Evolutionary conservation across 331 rosid genomes (phyloP).

Genomic region (Saraca asoca): DNA sequence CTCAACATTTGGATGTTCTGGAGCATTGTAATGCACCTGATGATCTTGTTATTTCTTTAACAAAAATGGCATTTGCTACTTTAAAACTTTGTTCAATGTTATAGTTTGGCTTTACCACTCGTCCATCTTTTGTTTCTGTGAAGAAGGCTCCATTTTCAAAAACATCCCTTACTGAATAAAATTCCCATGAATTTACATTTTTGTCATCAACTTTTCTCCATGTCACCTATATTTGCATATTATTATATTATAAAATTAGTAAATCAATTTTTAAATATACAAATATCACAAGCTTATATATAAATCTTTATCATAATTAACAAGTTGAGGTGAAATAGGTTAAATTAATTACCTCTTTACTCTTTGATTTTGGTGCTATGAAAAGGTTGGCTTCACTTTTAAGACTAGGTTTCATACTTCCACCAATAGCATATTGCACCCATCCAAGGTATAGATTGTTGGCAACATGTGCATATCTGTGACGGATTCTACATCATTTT

Average conservation of each 20-base stretch:
- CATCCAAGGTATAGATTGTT: not conserved
- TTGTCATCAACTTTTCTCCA: not conserved
- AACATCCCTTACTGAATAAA: not conserved
- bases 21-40: constrained; percentile 51
- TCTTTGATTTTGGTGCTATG: not conserved
- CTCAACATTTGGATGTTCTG: constrained; percentile 35
- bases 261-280: too few species aligned
- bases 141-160: not conserved
- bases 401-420: not conserved
- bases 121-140: constrained; percentile 15
- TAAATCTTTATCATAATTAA: too few species aligned
- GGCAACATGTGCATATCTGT: not conserved
- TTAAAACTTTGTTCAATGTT: constrained; percentile 27
- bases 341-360: not conserved
- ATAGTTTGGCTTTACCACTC: constrained; percentile 36
- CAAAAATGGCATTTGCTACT: constrained; percentile 37
- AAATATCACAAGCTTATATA: too few species aligned
- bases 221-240: not conserved
- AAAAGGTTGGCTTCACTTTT: not conserved
- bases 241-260: too few species aligned
- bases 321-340: too few species aligned
- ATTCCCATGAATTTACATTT: not conserved
- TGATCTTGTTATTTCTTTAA: constrained; percentile 36
- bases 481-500: too few species aligned
- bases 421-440: not conserved